Evolutionary conservation across 805 yeast genomes (phyloP), one percentile per base, ranked within the genome.

Genomic region (Saccharomycopsis synnaedendra): DNA sequence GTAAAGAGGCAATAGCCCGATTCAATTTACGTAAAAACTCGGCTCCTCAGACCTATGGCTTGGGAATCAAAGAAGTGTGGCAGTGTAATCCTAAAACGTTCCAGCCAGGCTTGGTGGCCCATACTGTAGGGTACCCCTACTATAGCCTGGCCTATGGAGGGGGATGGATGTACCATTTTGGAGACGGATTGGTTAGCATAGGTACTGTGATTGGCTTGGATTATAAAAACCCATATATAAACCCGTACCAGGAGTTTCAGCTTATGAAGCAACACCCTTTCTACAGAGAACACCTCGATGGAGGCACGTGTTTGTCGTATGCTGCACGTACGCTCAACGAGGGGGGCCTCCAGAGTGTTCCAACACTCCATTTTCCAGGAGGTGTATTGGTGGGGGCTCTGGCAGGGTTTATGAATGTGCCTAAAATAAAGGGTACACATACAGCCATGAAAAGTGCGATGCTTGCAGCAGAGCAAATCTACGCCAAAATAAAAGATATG

Each of bases 1-100:
- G 89, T 8, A 90, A 93, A 61, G 76, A 83, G 60, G 81, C 78
- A 0, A 82, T 90, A 46, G 67, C 72, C 46, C 77, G 80, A 57
- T 90, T 66, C 64, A 70, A 80, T 40, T 67, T 93, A 51, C 76
- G 97, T 49, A 70, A 73, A 44, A 74, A 76, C 33, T 69, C 72
- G 45, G 72, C 76, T 45, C 80, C 80, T 19, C 98, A 93, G 67
- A 88, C 97, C 0, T 93, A 93, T 64, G 99, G 98, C 8, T 64
- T 93, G 29, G 99, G 99, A 37, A 74, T 93, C 50, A 93, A 93
- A 63, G 99, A 93, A 65, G 90, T 93, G 5, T 93, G 99, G 99
- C 88, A 90, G 62, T 95, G 93, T 9, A 71, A 75, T 29, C 87
- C 90, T 6, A 85, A 78, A 43, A 84, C 85, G 53, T 90, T 85